Conservation (phyloP, 2,329 filamentous ascomycete species). For the Trichophyton verrucosum region DNA sequence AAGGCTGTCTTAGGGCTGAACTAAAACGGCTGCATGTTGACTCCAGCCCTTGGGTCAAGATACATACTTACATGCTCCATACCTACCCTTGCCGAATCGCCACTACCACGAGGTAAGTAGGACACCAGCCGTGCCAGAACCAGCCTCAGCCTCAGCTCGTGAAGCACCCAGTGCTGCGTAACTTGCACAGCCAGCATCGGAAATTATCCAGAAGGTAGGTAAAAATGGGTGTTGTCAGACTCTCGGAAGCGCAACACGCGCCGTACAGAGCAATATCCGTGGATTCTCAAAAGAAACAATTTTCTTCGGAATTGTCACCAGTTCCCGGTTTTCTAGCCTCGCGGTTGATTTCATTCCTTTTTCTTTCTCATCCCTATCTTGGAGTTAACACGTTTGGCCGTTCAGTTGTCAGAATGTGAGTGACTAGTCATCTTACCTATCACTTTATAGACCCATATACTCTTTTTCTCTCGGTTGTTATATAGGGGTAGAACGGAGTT, state of each 20-base stretch:
- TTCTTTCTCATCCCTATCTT: not conserved
- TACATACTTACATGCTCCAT: not conserved
- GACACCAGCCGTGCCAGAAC: conserved; percentile 1
- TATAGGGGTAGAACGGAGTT: not conserved
- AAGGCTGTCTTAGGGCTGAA: not conserved
- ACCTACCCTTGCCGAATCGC: not conserved
- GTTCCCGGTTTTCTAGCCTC: not conserved
- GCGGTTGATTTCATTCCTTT: not conserved
- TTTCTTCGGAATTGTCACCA: not conserved
- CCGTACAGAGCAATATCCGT: not conserved
- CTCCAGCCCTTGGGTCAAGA: not conserved
- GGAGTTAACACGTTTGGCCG: not conserved
- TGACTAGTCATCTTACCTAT: not conserved
- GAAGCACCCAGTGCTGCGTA: not conserved
- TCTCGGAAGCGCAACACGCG: not conserved
- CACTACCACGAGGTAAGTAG: not conserved
- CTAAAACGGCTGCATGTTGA: not conserved
- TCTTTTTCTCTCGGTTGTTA: not conserved
- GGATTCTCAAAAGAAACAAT: not conserved
- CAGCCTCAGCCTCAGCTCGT: not conserved
- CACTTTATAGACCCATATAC: not conserved
- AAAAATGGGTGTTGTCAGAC: not conserved
- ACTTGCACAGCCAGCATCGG: not conserved
- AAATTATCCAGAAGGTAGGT: not conserved
- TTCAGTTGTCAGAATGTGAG: not conserved